Conservation (phyloP, 345 rosid species). For the Sonneratia caseolaris region DNA sequence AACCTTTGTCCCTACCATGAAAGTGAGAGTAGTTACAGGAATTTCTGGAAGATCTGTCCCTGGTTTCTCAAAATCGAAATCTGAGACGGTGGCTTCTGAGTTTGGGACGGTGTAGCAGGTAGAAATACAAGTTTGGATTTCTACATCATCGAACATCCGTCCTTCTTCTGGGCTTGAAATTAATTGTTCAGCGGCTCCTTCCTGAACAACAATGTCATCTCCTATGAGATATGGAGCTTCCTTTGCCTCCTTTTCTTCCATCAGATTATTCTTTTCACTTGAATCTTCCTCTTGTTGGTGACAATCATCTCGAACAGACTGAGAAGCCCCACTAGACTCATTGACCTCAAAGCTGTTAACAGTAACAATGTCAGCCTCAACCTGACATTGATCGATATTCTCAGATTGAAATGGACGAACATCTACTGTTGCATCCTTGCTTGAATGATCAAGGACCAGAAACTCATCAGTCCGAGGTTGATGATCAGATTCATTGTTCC, state of each 20-base stretch:
- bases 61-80: not conserved
- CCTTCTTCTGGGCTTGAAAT: not conserved
- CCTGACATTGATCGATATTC: slow-evolving; percentile 2
- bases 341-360: slow-evolving; percentile 14
- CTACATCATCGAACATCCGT: not conserved
- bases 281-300: slow-evolving; percentile 8
- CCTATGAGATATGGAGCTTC: not conserved
- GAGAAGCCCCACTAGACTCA: slow-evolving; percentile 12
- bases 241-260: not conserved
- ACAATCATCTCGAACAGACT: not conserved
- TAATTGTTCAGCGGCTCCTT: not conserved
- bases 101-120: not conserved
- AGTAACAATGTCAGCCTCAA: slow-evolving; percentile 7
- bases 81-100: not conserved
- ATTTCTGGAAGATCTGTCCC: not conserved
- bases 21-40: not conserved
- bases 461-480: not conserved
- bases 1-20: slow-evolving; percentile 1
- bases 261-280: slow-evolving; percentile 7
- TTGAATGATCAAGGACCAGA: slow-evolving; percentile 3
- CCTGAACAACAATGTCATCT: not conserved
- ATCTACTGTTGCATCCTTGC: slow-evolving; percentile 6
- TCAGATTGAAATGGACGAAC: slow-evolving; percentile 8
- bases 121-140: not conserved
- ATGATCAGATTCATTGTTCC: not conserved